phyloP scores from a whole-genome alignment of 2,329 filamentous ascomycete species.

The Talaromyces sp. region DNA sequence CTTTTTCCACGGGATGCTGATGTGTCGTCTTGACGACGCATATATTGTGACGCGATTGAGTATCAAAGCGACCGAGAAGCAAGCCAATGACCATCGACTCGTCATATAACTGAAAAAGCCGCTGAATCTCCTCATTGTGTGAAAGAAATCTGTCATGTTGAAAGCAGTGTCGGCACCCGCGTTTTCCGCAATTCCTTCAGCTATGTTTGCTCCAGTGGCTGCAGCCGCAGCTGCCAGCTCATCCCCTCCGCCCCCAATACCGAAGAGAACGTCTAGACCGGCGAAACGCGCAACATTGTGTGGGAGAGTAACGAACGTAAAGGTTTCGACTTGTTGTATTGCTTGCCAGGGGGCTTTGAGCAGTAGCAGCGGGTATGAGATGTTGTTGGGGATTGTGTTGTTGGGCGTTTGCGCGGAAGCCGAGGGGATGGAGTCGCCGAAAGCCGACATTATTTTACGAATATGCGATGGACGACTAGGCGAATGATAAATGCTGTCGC shows the following conservation, averaged over 20 bases:
- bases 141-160: conserved; percentile 47
- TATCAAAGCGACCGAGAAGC: conserved; percentile 80
- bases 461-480: neutral
- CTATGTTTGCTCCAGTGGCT: conserved; percentile 36
- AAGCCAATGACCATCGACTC: conserved; percentile 87
- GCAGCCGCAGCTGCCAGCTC: conserved; percentile 45
- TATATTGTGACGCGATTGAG: conserved; percentile 93
- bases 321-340: conserved; percentile 37
- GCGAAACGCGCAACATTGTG: conserved; percentile 32
- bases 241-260: conserved; percentile 27
- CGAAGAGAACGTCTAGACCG: conserved; percentile 30
- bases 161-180: conserved; percentile 36
- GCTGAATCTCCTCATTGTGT: conserved; percentile 66
- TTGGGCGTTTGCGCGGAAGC: conserved; percentile 5
- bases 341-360: conserved; percentile 39
- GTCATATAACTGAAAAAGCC: conserved; percentile 88
- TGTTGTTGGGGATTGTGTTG: conserved; percentile 13
- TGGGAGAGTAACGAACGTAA: conserved; percentile 38
- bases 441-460: conserved; percentile 13
- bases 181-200: conserved; percentile 35
- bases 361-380: conserved; percentile 22
- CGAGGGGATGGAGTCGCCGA: conserved; percentile 7
- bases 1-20: conserved; percentile 72
- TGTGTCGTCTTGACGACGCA: conserved; percentile 77
- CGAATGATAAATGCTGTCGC: neutral